Base-by-base conservation (phyloP, 2,329 filamentous ascomycete species). In the Fusarium sulawesiense region DNA sequence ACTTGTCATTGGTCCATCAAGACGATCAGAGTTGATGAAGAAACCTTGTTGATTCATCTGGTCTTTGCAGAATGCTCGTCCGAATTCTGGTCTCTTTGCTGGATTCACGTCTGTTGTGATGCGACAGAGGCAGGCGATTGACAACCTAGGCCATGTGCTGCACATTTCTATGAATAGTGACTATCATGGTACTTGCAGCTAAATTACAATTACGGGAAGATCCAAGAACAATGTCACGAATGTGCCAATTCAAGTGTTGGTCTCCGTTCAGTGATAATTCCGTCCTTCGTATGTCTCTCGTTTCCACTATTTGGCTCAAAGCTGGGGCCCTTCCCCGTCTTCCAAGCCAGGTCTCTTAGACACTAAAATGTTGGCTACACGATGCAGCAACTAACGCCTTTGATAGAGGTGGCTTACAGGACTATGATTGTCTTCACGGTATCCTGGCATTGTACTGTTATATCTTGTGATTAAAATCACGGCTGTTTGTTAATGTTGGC, bases 351-450 rank as follows among this genome's bases (percentile, higher is more conserved):
- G 42, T 23, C 32, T 27, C 30, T 32, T 23, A 14, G 6, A 21
- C 41, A 44, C 41, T n/a, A 40, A 14, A 23, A 45, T 23, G 60
- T 71, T 68, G 60, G 68, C 45, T 40, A 40, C 18, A 30, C 10
- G 25, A 47, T 44, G n/a, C 34, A n/a, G 40, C 54, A 56, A 49
- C 10, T 21, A 48, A 45, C 60, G 56, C 68, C 68, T 47, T 40
- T 18, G 30, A 49, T 27, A 37, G 32, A 48, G 29, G 64, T 71
- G 68, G 68, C 68, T 69, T 71, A 25, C 30, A 8, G 32, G 42
- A 23, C 30, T 46, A 16, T 44, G 37, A 23, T 47, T 47, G 47
- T 42, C 16, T 71, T 71, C 68, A 71, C 68, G 61, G 30, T 64
- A n/a, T 29, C 44, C 55, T 45, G 20, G 27, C 20, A 11, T 40